Base-by-base conservation (phyloP, 345 rosid genomes). In the Lumnitzera racemosa region DNA sequence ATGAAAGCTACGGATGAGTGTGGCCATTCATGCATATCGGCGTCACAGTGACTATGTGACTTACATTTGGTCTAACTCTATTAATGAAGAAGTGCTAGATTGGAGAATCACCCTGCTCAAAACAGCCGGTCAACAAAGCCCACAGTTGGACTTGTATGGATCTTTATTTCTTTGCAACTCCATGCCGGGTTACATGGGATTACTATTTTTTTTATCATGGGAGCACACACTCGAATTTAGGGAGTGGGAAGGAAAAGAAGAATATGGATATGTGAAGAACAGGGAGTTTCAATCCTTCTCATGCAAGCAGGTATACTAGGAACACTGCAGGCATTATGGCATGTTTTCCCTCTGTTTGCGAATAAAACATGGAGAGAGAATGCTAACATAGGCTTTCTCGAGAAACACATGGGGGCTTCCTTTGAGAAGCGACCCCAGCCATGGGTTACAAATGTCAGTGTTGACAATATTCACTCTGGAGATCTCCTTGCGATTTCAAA, bases 91-190 rank as follows among this genome's bases (percentile, higher is more conserved):
- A 29, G 7, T 29, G 36, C 36, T 29, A 6, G 7, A 29, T 6
- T 29, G 36, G 36, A 29, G 36, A 29, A 3, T 29, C 36, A 3
- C 5, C 0, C 36, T 29, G 36, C 36, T 6, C 7, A 29, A 29
- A 29, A 1, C 36, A 29, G 3, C 36, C 36, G 99, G 88, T 81
- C 14, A 75, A 65, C 55, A 72, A 86, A 36, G 83, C 97, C 49
- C 99, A 89, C 75, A 94, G 99, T 63, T 94, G 97, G 97, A 87
- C 99, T 0, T 94, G 99, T 57, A 83, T 90, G 95, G 99, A 94
- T 80, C 70, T 94, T 59, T 94, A 94, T 75, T 82, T 92, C 47
- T 92, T 92, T 73, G 98, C 90, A 27, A 87, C 98, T 66, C 97
- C 98, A 49, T 89, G 87, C 55, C 91, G 90, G 6, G 90, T 87